Conservation (phyloP, 202 grass and related monocot species). For the Panicum hallii region DNA sequence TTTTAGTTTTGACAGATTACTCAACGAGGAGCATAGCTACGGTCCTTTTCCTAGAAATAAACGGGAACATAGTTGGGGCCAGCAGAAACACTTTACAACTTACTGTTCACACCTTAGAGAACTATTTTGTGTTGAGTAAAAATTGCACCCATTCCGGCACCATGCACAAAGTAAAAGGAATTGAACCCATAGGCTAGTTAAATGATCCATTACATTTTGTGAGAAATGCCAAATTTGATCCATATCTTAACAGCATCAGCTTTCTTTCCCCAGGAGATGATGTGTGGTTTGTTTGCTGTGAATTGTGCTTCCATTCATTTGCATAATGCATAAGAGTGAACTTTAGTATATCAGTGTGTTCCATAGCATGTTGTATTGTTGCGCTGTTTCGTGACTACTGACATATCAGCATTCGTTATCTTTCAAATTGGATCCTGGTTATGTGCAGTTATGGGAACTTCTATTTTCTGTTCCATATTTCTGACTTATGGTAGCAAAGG, state of each 20-base stretch:
- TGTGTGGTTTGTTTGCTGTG: neutral
- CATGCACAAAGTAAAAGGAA: neutral
- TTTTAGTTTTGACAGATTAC: conserved; percentile 1
- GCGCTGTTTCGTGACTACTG: neutral
- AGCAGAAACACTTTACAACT: neutral
- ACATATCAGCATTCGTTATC: neutral
- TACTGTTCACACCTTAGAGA: neutral
- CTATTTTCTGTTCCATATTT: neutral
- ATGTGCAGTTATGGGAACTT: neutral
- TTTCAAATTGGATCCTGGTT: conserved; percentile 14
- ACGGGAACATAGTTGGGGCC: neutral
- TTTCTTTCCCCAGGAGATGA: neutral
- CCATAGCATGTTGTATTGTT: neutral
- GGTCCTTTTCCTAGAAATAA: neutral
- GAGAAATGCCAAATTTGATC: neutral
- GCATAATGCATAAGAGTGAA: neutral
- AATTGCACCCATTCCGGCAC: neutral
- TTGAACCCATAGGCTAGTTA: neutral
- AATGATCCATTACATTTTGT: neutral
- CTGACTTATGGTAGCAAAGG: neutral
- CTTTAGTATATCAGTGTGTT: neutral
- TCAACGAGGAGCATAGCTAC: neutral
- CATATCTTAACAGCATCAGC: neutral
- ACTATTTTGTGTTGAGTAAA: neutral
- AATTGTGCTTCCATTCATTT: neutral